Base-by-base conservation (phyloP, 345 rosid species). In the Citrus trifoliata region DNA sequence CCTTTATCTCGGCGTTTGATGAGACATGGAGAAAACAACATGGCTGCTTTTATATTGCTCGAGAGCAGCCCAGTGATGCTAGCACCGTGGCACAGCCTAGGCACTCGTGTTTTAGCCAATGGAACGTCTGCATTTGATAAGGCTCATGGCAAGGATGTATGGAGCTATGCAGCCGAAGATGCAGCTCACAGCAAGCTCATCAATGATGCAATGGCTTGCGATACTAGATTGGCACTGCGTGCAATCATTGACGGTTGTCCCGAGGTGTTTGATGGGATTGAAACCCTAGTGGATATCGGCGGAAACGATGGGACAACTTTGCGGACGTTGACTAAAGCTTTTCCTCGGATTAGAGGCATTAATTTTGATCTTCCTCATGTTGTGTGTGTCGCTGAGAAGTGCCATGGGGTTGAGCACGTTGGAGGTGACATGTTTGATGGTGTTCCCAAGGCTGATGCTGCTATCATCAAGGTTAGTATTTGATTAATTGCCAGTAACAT, bases 351-450 rank as follows among this genome's bases (percentile, higher is more conserved):
- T 55, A 63, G 67, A 32, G 93, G 91, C 68, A 82, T 88, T 56
- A 95, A 90, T 73, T 95, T 95, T 37, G 97, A 95, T 83, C 90
- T 90, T 69, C 91, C 95, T 73, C 93, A 92, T 84, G 97, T 90
- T 16, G 82, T 88, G 16, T 63, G 83, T 19, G 81, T 8, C 37
- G 91, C 94, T 9, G 72, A 80, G 6, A 53, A 65, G 10, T 62
- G 32, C n/a, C 86, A 85, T 10, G 87, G 95, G n/a, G 86, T 95
- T 46, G 80, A 80, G 21, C 82, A 89, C 30, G 87, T 90, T 13
- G 92, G 76, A 35, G 98, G 98, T 0, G 88, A 95, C 83, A 92
- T 93, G 94, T 93, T 95, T 62, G 70, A 65, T 25, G 18, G 78
- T 59, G 33, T 92, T 82, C 98, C 97, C 0, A 63, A 81, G 13